Percentiles rank a stretch among this genome's conserved stretches.
These are phyloP conservation scores for Saccharum hybrid DNA, from an alignment of 202 grass and related monocot species.

Conservation along the genomic window DNA sequence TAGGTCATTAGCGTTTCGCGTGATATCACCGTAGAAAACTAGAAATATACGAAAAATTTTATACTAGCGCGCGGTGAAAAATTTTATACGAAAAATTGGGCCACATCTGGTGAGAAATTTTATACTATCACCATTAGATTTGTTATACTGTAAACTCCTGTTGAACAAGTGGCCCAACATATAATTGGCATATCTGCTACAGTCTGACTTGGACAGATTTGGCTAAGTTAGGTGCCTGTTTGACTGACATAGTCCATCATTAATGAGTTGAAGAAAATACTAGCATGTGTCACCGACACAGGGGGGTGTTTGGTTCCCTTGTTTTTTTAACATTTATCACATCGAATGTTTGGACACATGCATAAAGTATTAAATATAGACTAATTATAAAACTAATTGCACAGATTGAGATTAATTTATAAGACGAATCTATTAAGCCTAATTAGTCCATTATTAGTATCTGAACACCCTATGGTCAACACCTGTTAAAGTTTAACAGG, in stretches of 20 bases:
- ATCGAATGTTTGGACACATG: too few relatives aligned
- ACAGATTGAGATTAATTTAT: too few relatives aligned
- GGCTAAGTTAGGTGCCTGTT: neutral
- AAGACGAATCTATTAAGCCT: too few relatives aligned
- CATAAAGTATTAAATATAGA: too few relatives aligned
- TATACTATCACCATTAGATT: neutral
- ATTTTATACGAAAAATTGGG: too few relatives aligned
- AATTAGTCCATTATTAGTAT: too few relatives aligned
- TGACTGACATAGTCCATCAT: neutral
- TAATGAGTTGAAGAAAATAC: constrained; percentile 1
- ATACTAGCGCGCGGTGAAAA: neutral
- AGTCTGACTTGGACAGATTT: neutral
- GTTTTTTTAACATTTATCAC: too few relatives aligned
- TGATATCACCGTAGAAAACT: neutral
- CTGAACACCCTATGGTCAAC: too few relatives aligned
- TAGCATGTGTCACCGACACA: neutral
- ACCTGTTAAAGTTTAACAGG: too few relatives aligned
- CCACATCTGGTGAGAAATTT: too few relatives aligned
- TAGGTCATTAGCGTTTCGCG: neutral
- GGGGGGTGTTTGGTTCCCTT: too few relatives aligned
- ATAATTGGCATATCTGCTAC: neutral
- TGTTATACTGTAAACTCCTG: neutral
- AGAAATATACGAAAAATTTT: neutral
- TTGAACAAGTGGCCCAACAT: neutral
- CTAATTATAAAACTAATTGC: too few relatives aligned